Evolutionary conservation across 345 rosid species (phyloP).

Genomic region (Hirschfeldia incana): DNA sequence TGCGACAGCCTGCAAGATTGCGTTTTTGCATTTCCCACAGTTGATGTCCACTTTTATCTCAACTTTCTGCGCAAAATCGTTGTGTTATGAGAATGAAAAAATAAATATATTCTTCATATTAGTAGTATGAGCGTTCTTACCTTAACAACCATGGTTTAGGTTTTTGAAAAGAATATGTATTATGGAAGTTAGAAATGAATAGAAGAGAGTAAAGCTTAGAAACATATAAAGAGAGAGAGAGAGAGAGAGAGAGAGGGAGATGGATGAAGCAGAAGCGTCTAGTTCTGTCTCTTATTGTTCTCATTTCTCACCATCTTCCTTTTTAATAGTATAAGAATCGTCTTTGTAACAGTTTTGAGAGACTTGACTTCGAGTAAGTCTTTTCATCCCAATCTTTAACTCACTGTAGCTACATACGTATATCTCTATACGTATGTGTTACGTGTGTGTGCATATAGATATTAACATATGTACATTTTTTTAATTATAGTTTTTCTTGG

Average conservation of each 20-base stretch:
- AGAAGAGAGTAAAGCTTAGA: not conserved
- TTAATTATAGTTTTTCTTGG: not conserved
- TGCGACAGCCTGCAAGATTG: conserved; percentile 36
- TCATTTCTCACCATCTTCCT: conserved; percentile 34
- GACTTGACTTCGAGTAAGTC: conserved; percentile 32
- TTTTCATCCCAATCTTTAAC: not conserved
- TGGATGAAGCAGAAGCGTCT: conserved; percentile 1
- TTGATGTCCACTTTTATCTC: conserved; percentile 40
- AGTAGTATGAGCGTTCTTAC: conserved; percentile 23
- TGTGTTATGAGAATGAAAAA: not conserved
- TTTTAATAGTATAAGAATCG: not conserved
- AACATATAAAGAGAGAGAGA: conserved; percentile 14
- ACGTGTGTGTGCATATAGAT: not conserved
- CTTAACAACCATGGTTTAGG: conserved; percentile 35
- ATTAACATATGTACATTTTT: not conserved
- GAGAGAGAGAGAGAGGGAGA: not conserved
- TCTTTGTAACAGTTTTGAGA: not conserved
- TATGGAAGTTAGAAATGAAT: conserved; percentile 11
- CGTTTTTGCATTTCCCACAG: conserved; percentile 36
- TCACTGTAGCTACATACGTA: not conserved
- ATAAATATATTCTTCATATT: not conserved
- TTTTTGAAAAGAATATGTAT: not conserved
- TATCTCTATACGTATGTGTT: conserved; percentile 6
- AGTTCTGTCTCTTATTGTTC: not conserved
- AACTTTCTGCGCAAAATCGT: conserved; percentile 27